A percentile compares a stretch with the other conserved stretches of the same genome.
Conservation (phyloP, 257 asterid species). For the Datura wrightii region DNA sequence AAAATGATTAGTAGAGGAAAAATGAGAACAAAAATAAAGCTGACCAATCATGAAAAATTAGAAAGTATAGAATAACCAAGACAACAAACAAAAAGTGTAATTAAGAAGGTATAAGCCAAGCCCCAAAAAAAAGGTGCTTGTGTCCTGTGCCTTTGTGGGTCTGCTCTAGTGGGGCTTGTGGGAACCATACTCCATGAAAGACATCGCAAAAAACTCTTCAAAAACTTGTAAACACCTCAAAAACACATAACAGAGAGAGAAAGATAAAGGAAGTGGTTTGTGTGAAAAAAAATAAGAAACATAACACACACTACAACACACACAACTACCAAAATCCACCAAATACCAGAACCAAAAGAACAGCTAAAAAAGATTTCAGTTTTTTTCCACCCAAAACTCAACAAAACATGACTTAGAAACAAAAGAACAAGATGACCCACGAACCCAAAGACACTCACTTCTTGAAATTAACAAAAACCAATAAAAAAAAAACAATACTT, state of each 20-base stretch:
- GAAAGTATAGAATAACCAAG: not conserved
- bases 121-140: not conserved
- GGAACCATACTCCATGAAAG: not conserved
- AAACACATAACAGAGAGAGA: conserved; percentile 1
- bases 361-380: not conserved
- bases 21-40: conserved; percentile 24
- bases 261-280: not conserved
- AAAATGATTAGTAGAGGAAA: conserved; percentile 27
- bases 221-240: not conserved
- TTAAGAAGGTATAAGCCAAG: not conserved
- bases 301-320: not conserved
- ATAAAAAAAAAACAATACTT: not conserved
- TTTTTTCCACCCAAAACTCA: not conserved
- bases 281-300: not conserved
- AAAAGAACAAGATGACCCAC: not conserved
- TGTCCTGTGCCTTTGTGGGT: conserved; percentile 1
- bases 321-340: conserved; percentile 24
- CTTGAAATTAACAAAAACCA: not conserved
- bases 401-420: not conserved
- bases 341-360: not conserved
- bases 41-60: conserved; percentile 29
- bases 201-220: not conserved
- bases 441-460: not conserved
- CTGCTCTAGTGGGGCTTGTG: not conserved
- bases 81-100: not conserved